phyloP scores from a whole-genome alignment of 164 flowering plant genomes.

The Stephania japonica region DNA sequence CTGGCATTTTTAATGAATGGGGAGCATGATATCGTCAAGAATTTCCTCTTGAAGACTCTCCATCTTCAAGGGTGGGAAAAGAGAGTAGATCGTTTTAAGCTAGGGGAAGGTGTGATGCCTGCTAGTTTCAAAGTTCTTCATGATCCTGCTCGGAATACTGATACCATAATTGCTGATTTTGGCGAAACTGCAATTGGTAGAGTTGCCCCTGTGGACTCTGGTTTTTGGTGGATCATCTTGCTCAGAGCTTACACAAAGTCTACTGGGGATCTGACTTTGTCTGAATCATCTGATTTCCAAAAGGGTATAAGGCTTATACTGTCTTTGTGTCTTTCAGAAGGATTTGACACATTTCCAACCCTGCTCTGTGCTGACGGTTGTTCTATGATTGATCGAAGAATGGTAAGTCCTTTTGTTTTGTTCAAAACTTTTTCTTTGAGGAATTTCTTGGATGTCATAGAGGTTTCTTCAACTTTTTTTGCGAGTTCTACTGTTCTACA shows the following conservation, averaged over 20 bases:
- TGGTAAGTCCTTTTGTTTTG: slow-evolving; percentile 18
- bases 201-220: slow-evolving; percentile 38
- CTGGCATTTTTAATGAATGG: slow-evolving; percentile 35
- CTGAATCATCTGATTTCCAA: slow-evolving; percentile 31
- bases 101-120: slow-evolving; percentile 36
- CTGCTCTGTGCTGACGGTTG: slow-evolving; percentile 37
- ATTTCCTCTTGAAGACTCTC: slow-evolving; percentile 33
- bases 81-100: slow-evolving; percentile 28
- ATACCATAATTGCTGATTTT: slow-evolving; percentile 31
- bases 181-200: slow-evolving; percentile 40
- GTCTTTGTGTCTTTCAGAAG: slow-evolving; percentile 30
- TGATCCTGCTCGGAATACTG: slow-evolving; percentile 24
- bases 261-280: slow-evolving; percentile 31
- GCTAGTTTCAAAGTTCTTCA: slow-evolving; percentile 38
- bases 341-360: slow-evolving; percentile 35
- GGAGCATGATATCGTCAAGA: slow-evolving; percentile 30
- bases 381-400: slow-evolving; percentile 31
- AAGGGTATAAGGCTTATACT: slow-evolving; percentile 34
- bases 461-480: not conserved
- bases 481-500: not conserved
- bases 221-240: slow-evolving; percentile 37
- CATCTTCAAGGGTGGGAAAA: slow-evolving; percentile 36
- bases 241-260: slow-evolving; percentile 35
- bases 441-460: slow-evolving; percentile 1
- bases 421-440: not conserved